phyloP scores from a whole-genome alignment of 164 flowering plant species.

The Vitis rotundifolia region DNA sequence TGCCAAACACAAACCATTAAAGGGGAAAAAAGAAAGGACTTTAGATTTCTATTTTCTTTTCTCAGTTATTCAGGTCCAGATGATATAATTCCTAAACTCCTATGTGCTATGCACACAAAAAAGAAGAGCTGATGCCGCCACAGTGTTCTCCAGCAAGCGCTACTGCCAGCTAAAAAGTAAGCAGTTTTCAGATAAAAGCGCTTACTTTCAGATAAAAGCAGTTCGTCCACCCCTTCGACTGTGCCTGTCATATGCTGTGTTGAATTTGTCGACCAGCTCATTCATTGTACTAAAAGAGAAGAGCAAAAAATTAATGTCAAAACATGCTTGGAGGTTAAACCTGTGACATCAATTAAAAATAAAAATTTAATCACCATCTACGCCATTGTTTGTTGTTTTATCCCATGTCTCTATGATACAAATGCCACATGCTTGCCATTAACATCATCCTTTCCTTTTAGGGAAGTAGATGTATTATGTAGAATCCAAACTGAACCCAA shows the following conservation, averaged over 20 bases:
- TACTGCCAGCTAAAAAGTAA: neutral
- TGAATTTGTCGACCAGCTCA: constrained; percentile 92
- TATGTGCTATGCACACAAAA: constrained; percentile 17
- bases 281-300: constrained; percentile 72
- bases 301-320: neutral
- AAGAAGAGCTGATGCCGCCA: neutral
- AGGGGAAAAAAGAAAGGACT: too few relatives aligned
- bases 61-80: neutral
- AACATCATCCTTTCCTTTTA: too few relatives aligned
- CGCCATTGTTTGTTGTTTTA: too few relatives aligned
- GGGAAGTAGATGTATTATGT: too few relatives aligned
- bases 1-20: too few relatives aligned
- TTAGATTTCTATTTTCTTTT: neutral
- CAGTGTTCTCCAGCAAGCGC: neutral
- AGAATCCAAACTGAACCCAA: too few relatives aligned
- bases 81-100: constrained; percentile 3
- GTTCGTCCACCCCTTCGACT: constrained; percentile 83
- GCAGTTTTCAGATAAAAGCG: constrained; percentile 33
- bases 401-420: too few relatives aligned
- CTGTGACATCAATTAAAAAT: neutral
- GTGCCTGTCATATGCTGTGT: constrained; percentile 85
- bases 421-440: too few relatives aligned
- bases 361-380: neutral
- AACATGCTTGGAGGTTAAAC: neutral
- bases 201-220: constrained; percentile 50